These are phyloP conservation scores for Sicyos baderoa DNA, from an alignment of 306 rosid genomes.

Conservation along the genomic window DNA sequence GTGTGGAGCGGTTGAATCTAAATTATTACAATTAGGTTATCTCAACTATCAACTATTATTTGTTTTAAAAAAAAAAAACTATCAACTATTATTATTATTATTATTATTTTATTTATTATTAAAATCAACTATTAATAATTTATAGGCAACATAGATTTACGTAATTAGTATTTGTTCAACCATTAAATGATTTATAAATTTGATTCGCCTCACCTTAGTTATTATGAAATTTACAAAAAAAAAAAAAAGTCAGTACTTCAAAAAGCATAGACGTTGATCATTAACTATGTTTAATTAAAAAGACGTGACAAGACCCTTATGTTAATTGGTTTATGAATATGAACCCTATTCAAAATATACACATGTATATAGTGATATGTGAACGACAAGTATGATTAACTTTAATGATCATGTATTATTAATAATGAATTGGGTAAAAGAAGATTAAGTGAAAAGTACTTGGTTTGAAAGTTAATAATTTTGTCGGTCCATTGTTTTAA, in stretches of 20 bases:
- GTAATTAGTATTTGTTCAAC: no score
- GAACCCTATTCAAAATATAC: neutral
- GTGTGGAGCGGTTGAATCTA: conserved; percentile 3
- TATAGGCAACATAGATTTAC: no score
- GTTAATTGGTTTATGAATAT: neutral
- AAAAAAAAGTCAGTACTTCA: conserved; percentile 6
- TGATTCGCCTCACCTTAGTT: no score
- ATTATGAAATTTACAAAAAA: neutral
- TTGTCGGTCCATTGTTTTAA: conserved; percentile 10
- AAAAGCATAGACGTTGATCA: neutral
- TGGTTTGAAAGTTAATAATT: conserved; percentile 1
- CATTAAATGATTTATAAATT: no score
- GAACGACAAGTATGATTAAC: conserved; percentile 13
- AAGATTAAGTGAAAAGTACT: conserved; percentile 7
- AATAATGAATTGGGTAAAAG: neutral
- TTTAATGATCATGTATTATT: conserved; percentile 1
- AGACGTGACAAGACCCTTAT: neutral
- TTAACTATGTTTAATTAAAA: neutral
- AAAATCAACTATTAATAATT: neutral
- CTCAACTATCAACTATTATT: conserved; percentile 3
- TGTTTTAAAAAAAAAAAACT: no score
- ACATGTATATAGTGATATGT: neutral
- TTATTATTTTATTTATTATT: no score
- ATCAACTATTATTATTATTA: no score
- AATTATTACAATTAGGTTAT: neutral